Evolutionary conservation across 164 flowering plant genomes (phyloP).

Genomic region (Chimonanthus praecox): DNA sequence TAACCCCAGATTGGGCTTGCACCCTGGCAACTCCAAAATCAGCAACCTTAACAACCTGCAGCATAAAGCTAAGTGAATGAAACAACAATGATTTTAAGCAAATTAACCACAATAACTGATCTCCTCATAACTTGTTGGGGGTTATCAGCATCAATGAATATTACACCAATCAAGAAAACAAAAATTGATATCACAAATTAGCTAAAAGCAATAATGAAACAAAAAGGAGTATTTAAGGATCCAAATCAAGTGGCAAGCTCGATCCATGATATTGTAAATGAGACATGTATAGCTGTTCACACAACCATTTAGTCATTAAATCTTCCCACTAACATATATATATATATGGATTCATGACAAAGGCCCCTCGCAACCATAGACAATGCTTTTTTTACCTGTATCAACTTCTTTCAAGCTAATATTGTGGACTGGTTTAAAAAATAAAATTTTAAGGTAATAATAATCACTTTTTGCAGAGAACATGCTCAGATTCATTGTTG

Average conservation of each 20-base stretch:
- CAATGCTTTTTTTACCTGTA: too few relatives aligned
- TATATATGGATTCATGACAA: too few relatives aligned
- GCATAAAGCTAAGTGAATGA: neutral
- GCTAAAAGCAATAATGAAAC: neutral
- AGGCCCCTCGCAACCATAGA: too few relatives aligned
- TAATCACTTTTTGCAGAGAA: too few relatives aligned
- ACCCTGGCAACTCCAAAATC: slow-evolving; percentile 98
- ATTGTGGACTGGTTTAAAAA: too few relatives aligned
- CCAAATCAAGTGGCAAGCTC: neutral
- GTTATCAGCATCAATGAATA: neutral
- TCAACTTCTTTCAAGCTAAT: too few relatives aligned
- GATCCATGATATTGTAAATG: too few relatives aligned
- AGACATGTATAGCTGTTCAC: neutral
- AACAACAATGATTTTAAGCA: neutral
- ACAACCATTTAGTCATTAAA: neutral
- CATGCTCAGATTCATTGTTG: too few relatives aligned
- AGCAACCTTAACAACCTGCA: slow-evolving; percentile 91
- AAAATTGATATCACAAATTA: neutral
- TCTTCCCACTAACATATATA: too few relatives aligned
- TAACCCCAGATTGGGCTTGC: slow-evolving; percentile 78
- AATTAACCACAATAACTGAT: neutral
- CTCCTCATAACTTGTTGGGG: neutral
- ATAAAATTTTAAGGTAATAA: too few relatives aligned
- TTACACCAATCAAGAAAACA: too few relatives aligned
- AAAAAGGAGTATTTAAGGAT: neutral